A percentile compares a stretch with the other conserved stretches of the same genome.
These are phyloP conservation scores for Entamoeba invadens DNA, from an alignment of 208 protist genomes.

Conservation along the genomic window DNA sequence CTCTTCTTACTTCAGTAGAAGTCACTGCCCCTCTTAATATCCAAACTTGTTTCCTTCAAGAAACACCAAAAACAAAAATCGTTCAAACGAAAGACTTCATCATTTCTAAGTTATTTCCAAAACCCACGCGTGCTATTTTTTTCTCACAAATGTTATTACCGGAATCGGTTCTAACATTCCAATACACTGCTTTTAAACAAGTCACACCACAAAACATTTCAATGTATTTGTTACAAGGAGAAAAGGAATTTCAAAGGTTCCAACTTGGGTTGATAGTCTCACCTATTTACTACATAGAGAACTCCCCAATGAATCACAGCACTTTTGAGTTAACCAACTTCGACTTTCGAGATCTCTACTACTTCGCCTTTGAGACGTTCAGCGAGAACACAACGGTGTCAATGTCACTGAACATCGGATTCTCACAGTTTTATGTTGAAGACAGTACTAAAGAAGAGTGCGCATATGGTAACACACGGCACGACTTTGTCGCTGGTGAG, in stretches of 20 bases:
- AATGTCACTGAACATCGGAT: neutral
- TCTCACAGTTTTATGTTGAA: neutral
- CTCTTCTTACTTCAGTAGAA: neutral
- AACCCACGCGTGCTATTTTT: neutral
- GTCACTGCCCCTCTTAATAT: neutral
- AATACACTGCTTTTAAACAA: neutral
- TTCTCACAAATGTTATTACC: neutral
- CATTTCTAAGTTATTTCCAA: neutral
- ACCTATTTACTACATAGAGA: neutral
- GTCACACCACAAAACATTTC: neutral
- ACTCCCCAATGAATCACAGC: neutral
- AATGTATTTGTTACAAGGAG: neutral
- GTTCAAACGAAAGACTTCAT: neutral
- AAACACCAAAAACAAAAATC: neutral
- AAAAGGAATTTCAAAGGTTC: neutral
- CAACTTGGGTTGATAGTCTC: neutral
- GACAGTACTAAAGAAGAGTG: neutral
- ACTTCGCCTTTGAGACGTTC: neutral
- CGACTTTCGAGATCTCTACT: neutral
- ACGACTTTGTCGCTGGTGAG: neutral
- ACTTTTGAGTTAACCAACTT: neutral
- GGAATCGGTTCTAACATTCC: neutral
- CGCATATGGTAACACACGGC: neutral
- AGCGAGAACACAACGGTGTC: neutral
- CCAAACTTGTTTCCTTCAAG: neutral